These are phyloP conservation scores for Gossypium trilobum DNA, from an alignment of 441 rosid species.

Conservation along the genomic window DNA sequence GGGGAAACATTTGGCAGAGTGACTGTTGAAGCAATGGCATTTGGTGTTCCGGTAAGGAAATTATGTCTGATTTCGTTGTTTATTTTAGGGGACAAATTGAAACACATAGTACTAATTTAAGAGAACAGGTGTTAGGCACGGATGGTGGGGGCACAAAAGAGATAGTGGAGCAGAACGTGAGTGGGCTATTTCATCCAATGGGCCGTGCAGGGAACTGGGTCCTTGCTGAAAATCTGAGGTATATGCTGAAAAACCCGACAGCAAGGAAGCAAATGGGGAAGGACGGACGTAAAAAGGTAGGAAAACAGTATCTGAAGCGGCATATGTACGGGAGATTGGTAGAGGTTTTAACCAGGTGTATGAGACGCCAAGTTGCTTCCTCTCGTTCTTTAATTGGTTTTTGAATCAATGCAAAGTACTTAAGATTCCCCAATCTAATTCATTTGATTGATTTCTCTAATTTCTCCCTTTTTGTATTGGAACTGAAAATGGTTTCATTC, in stretches of 20 bases:
- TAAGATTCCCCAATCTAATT: not conserved
- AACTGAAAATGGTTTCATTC: not conserved
- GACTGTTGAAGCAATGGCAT: slow-evolving; percentile 94
- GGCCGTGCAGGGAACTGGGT: slow-evolving; percentile 50
- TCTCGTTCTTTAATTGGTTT: slow-evolving; percentile 28
- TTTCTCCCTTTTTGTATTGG: not conserved
- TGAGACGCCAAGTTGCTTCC: slow-evolving; percentile 42
- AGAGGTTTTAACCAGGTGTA: slow-evolving; percentile 64
- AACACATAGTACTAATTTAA: not conserved
- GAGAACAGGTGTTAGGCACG: slow-evolving; percentile 70
- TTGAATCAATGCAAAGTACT: not conserved
- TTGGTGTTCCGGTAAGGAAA: slow-evolving; percentile 64
- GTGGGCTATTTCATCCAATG: slow-evolving; percentile 77
- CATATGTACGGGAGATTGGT: slow-evolving; percentile 79
- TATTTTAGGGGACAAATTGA: not conserved
- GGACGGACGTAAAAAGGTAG: slow-evolving; percentile 58
- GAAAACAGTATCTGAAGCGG: slow-evolving; percentile 63
- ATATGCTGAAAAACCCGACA: slow-evolving; percentile 49
- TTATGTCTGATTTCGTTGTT: not conserved
- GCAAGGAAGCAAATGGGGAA: slow-evolving; percentile 55
- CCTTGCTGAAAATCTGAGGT: slow-evolving; percentile 52
- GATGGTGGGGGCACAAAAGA: slow-evolving; percentile 91
- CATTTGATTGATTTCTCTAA: not conserved
- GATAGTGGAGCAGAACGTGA: slow-evolving; percentile 70
- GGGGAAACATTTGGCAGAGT: slow-evolving; percentile 99